Base-by-base conservation (phyloP, 2,329 filamentous ascomycete genomes). In the Phialophora verrucosa region DNA sequence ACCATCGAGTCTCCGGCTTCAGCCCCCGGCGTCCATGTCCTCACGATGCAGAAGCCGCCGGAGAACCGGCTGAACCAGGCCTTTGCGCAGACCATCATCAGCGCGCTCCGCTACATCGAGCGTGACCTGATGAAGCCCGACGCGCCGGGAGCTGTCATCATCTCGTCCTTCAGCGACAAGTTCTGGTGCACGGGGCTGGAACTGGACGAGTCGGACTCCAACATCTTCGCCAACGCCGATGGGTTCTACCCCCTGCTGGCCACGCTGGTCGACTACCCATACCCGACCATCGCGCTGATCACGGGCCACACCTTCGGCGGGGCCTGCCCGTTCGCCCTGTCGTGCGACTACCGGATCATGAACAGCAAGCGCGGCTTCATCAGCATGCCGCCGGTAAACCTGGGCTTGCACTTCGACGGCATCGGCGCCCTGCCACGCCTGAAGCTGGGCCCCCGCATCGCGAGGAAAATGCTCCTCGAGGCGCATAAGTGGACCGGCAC, bases 161-260 rank as follows among this genome's bases (percentile, higher is more conserved):
- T 83, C 2, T 79, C 78, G 69, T 83, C 83, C 10, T 82, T 78
- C 57, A 82, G 84, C 74, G 65, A 69, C 56, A 74, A 74, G 59
- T 74, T 74, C 66, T 83, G 80, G 79, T 83, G 82, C 70, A 83
- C 81, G 63, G 81, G 81, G 1, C 73, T 83, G 14, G 82, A 83
- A 32, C 74, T 83, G 2, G 81, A 83, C 54, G 81, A 83, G 69
- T 71, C 74, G 11, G 80, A 82, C 56, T 79, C 77, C 17, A 83
- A 83, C 69, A 82, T 83, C 29, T 83, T 82, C 62, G 87, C 82
- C 76, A 87, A 89, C 47, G 80, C 81, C 17, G 86, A 83, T 71
- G 81, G 80, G 29, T 89, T 88, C 63, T 84, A 83, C 11, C 86
- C 87, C 74, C 75, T 83, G 3, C 74, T 84, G 14, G 79, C 81